phyloP scores from a whole-genome alignment of 768 basidiomycete genomes.

The Amanita pseudoporphyria region DNA sequence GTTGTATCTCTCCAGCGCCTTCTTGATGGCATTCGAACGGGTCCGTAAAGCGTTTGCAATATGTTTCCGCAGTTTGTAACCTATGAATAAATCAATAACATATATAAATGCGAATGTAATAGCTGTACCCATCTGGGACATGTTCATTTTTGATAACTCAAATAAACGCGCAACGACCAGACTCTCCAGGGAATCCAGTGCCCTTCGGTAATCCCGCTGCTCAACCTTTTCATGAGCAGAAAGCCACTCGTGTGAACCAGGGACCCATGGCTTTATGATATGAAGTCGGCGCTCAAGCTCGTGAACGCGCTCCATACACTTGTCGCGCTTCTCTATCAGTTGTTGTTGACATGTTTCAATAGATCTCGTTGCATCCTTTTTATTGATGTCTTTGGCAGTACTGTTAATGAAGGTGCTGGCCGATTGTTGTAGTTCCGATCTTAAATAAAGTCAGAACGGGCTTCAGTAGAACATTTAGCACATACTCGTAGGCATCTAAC shows the following conservation, averaged over 20 bases:
- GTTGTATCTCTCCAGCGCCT: constrained; percentile 18
- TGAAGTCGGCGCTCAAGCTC: neutral
- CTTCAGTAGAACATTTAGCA: neutral
- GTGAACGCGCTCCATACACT: neutral
- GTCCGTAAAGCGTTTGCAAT: too few species aligned
- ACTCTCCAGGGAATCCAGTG: constrained; percentile 11
- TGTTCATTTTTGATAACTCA: too few species aligned
- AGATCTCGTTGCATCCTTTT: too few species aligned
- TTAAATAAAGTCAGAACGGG: neutral
- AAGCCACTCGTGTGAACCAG: neutral
- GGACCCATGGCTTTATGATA: neutral
- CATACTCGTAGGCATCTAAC: neutral
- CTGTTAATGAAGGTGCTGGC: neutral
- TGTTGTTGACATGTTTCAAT: too few species aligned
- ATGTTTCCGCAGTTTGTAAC: neutral
- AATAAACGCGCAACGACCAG: constrained; percentile 13
- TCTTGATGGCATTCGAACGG: too few species aligned
- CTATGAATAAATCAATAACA: neutral
- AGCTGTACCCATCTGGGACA: constrained; percentile 20
- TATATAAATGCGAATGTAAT: neutral
- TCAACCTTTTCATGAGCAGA: neutral
- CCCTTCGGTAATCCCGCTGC: neutral
- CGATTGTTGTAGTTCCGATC: too few species aligned
- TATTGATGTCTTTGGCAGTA: neutral
- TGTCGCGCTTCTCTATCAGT: too few species aligned